Evolutionary conservation across 148 eudicot genomes (phyloP).

Genomic region (Vaccinium vitisidaea): DNA sequence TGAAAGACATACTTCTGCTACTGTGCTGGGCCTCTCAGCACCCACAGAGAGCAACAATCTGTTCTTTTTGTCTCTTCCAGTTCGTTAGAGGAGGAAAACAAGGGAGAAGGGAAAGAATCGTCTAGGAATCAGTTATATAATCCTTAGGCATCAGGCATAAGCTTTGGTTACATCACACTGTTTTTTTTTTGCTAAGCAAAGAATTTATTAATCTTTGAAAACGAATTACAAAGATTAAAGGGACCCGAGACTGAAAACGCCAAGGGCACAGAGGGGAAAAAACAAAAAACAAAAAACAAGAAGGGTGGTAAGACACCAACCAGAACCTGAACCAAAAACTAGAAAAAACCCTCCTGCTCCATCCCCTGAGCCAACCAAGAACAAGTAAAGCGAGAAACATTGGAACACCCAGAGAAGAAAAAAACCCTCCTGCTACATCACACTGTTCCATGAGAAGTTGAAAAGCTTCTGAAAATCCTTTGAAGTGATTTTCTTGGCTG

Average conservation of each 20-base stretch:
- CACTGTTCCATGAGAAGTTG: not conserved
- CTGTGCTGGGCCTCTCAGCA: not conserved
- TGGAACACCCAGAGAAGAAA: no score
- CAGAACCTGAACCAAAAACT: no score
- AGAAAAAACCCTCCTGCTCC: no score
- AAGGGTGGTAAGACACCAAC: no score
- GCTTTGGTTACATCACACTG: conserved; percentile 1
- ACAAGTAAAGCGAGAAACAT: no score
- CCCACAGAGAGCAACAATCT: not conserved
- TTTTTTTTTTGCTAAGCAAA: not conserved
- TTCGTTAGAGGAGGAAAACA: not conserved
- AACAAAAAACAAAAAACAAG: no score
- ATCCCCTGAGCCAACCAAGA: no score
- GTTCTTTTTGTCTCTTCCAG: not conserved
- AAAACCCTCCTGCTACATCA: not conserved
- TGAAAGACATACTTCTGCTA: not conserved
- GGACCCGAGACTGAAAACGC: no score
- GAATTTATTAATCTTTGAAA: no score
- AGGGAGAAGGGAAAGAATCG: not conserved
- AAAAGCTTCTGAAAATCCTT: not conserved
- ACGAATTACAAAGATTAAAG: no score
- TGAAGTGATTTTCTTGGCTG: not conserved
- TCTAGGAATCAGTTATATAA: not conserved
- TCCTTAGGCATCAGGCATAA: not conserved
- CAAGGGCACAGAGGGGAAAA: no score